Evolutionary conservation across 495 filamentous ascomycete genomes (phyloP).

Genomic region (Articulospora tetracladia): DNA sequence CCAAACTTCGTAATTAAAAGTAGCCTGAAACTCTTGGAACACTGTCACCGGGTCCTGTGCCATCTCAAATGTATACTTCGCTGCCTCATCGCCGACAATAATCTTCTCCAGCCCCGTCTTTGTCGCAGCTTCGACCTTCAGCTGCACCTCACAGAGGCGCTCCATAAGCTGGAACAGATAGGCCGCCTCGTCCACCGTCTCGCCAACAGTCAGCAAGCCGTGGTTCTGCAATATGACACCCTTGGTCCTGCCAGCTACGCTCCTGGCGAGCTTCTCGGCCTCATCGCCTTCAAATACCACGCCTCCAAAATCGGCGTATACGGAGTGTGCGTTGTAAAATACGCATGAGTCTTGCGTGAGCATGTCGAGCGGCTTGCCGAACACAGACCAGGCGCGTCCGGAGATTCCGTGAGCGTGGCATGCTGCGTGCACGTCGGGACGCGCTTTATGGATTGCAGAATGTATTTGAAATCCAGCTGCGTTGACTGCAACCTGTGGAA

Average conservation of each 20-base stretch:
- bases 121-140: slow-evolving; percentile 43
- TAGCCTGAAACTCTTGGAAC: background rate
- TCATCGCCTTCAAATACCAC: slow-evolving; percentile 46
- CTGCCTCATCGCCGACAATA: background rate
- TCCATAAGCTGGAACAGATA: slow-evolving; percentile 46
- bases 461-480: slow-evolving; percentile 66
- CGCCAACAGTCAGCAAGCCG: slow-evolving; percentile 46
- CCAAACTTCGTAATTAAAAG: background rate
- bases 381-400: slow-evolving; percentile 47
- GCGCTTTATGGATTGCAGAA: slow-evolving; percentile 45
- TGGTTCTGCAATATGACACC: slow-evolving; percentile 47
- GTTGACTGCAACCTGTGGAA: slow-evolving; percentile 39
- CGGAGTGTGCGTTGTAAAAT: slow-evolving; percentile 43
- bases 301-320: slow-evolving; percentile 49
- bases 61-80: background rate
- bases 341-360: slow-evolving; percentile 50
- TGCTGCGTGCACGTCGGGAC: slow-evolving; percentile 43
- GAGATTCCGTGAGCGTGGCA: slow-evolving; percentile 20
- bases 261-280: slow-evolving; percentile 40
- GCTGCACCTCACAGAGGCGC: slow-evolving; percentile 42
- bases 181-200: slow-evolving; percentile 47
- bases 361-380: slow-evolving; percentile 50
- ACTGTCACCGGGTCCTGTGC: background rate
- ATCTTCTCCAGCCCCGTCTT: slow-evolving; percentile 1
- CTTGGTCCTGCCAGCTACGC: slow-evolving; percentile 33